Conservation (phyloP, 306 rosid species). For the Cucumis sativus region DNA sequence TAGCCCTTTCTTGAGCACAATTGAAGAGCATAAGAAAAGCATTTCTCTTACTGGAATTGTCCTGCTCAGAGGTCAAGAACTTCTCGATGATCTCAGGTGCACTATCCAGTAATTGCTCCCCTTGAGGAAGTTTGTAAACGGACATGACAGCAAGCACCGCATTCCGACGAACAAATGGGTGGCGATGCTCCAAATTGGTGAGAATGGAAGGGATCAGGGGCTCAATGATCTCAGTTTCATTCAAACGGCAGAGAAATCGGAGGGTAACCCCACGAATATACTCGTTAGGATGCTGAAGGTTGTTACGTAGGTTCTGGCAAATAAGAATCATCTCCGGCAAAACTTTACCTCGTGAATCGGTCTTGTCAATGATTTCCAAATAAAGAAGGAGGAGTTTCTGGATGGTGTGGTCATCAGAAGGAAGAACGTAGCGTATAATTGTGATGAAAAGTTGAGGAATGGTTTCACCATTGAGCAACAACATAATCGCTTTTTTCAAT, state of each 20-base stretch:
- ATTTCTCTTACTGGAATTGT: conserved; percentile 65
- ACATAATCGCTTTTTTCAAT: conserved; percentile 76
- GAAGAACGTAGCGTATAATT: conserved; percentile 77
- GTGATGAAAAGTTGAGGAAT: conserved; percentile 92
- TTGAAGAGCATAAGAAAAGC: conserved; percentile 91
- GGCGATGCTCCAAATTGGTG: conserved; percentile 78
- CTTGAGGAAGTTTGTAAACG: conserved; percentile 67
- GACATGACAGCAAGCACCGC: conserved; percentile 90
- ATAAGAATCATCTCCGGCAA: conserved; percentile 95
- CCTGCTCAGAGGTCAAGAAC: conserved; percentile 68
- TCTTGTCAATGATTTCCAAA: conserved; percentile 85
- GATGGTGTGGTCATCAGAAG: conserved; percentile 91
- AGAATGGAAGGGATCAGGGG: conserved; percentile 80
- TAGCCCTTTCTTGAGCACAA: conserved; percentile 83
- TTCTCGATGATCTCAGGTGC: conserved; percentile 85
- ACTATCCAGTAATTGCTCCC: conserved; percentile 60
- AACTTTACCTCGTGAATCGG: conserved; percentile 74
- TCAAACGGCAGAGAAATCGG: conserved; percentile 81
- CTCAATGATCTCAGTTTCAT: conserved; percentile 79
- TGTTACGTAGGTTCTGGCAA: conserved; percentile 91
- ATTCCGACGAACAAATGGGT: conserved; percentile 71
- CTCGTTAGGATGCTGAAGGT: conserved; percentile 87
- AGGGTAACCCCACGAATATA: conserved; percentile 86
- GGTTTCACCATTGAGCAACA: conserved; percentile 78
- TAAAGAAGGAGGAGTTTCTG: conserved; percentile 93